These are phyloP conservation scores for Violaceomyces palustris DNA, from an alignment of 1,284 basidiomycete genomes.

Conservation along the genomic window DNA sequence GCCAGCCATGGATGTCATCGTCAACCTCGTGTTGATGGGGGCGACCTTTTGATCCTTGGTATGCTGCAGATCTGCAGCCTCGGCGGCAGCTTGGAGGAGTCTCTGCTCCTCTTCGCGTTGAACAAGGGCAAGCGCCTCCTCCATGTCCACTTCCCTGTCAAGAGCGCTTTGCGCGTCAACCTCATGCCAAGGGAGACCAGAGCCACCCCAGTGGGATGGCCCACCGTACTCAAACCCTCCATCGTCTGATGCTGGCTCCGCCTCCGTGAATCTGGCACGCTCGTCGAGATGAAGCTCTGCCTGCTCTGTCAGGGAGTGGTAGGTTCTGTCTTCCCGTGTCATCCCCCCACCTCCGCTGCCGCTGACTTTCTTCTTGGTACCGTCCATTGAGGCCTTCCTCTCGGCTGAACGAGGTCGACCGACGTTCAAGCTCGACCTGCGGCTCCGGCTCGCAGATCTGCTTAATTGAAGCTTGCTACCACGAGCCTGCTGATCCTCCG, in stretches of 20 bases:
- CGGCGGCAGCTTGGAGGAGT: constrained; percentile 17
- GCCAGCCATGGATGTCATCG: constrained; percentile 91
- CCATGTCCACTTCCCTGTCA: constrained; percentile 12
- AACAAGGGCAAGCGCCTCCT: constrained; percentile 17
- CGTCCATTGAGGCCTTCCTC: constrained; percentile 4
- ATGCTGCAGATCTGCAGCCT: constrained; percentile 14
- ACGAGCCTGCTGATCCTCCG: no score
- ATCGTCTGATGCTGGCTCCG: constrained; percentile 28
- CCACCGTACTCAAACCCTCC: constrained; percentile 7
- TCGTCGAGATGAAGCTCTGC: constrained; percentile 44
- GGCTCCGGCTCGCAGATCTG: constrained; percentile 4
- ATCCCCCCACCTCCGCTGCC: not conserved
- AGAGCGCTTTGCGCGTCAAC: constrained; percentile 14
- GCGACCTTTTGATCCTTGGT: constrained; percentile 20
- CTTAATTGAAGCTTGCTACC: not conserved
- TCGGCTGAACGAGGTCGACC: no score
- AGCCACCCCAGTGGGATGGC: constrained; percentile 16
- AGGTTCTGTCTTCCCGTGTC: constrained; percentile 15
- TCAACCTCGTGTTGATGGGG: constrained; percentile 72
- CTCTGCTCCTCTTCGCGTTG: constrained; percentile 23
- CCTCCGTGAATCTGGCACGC: constrained; percentile 39
- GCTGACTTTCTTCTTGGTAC: not conserved
- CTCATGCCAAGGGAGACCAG: constrained; percentile 22
- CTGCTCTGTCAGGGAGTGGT: constrained; percentile 33
- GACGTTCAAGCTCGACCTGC: constrained; percentile 15